Base-by-base conservation (phyloP, 805 yeast genomes). In the Lachancea sp. region DNA sequence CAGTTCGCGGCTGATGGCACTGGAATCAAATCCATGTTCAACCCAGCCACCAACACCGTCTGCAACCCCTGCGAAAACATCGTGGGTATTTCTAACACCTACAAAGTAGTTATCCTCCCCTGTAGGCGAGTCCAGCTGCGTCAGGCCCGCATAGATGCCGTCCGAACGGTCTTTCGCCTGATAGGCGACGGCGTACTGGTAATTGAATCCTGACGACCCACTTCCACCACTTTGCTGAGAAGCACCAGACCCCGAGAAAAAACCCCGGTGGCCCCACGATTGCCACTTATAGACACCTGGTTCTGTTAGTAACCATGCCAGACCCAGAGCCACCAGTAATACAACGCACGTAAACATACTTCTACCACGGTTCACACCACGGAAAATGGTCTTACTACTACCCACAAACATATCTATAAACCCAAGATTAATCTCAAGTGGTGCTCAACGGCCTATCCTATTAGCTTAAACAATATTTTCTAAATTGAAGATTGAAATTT, bases 31-130 rank as follows among this genome's bases (percentile, higher is more conserved):
- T 0, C 97, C 97, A 34, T 84, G 80, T 45, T 85, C 92, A 1
- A 84, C 75, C 97, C 97, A 90, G 3, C 97, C 97, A 12, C 97
- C 97, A 3, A 92, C 97, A 11, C 98, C 98, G 64, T 90, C 98
- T 5, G 96, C 83, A 3, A 84, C 92, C 17, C 90, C 94, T n/a
- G 79, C 70, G 4, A 82, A 75, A 0, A 80, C 46, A 25, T 55
- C 60, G 8, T 44, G 42, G 1, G 51, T 46, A 3, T 48, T 42
- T 21, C 64, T 64, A 15, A 20, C 25, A 17, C 61, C 61, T 20
- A 79, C 67, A 43, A 83, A 77, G 51, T 70, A 78, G 55, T 80
- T 83, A 55, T 84, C 94, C 55, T 84, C 94, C 3, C 94, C 94
- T 2, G 86, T 72, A 4, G 84, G 78, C 5, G 88, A 82, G 4